Evolutionary conservation across 1,284 basidiomycete species (phyloP).

Genomic region (Papiliotrema fonsecae): DNA sequence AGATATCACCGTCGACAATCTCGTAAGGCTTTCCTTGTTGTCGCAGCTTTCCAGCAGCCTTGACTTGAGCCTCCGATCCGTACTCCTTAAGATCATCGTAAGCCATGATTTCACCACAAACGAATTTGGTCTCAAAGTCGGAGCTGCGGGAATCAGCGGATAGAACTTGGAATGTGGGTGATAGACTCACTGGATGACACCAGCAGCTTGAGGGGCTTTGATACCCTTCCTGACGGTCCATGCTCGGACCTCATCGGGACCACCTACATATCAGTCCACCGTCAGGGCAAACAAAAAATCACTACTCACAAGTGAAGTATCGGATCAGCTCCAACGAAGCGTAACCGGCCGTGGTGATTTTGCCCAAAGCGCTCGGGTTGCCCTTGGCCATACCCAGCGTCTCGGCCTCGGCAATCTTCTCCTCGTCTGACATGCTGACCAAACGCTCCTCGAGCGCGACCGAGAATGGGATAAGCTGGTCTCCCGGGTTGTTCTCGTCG

Average conservation of each 20-base stretch:
- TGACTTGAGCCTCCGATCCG: constrained; percentile 84
- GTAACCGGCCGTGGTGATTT: constrained; percentile 92
- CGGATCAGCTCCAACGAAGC: constrained; percentile 82
- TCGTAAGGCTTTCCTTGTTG: constrained; percentile 90
- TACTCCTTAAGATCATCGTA: constrained; percentile 88
- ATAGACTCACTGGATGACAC: constrained; percentile 90
- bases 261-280: constrained; percentile 39
- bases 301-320: constrained; percentile 76
- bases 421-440: constrained; percentile 58
- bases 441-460: constrained; percentile 94
- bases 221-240: constrained; percentile 95
- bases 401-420: constrained; percentile 73
- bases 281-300: neutral
- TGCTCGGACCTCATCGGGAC: constrained; percentile 92
- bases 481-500: constrained; percentile 93
- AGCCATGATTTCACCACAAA: constrained; percentile 98
- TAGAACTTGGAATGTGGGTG: constrained; percentile 7
- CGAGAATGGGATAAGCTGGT: constrained; percentile 93
- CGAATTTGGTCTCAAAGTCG: constrained; percentile 76
- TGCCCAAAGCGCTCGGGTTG: constrained; percentile 64
- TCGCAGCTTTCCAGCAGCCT: constrained; percentile 89
- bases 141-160: constrained; percentile 11
- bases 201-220: constrained; percentile 94
- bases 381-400: constrained; percentile 43
- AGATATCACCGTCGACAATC: constrained; percentile 50